Evolutionary conservation across 1,139 yeast genomes (phyloP).

Genomic region (Petasospora rhodanensis): DNA sequence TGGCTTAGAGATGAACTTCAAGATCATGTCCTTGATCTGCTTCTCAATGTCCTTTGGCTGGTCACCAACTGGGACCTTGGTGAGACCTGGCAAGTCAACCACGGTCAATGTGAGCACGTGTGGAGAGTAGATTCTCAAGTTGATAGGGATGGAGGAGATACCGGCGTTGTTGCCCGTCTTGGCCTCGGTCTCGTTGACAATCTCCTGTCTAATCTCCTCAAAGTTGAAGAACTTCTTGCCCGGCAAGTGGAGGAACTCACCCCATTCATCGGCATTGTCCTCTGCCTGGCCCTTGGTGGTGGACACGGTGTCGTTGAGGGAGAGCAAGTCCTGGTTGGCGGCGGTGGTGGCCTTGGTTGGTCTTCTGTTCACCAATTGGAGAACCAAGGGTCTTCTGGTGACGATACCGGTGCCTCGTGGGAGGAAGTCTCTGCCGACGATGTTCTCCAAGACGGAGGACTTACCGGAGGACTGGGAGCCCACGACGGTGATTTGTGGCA

Average conservation of each 20-base stretch:
- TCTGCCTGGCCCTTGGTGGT: slow-evolving; percentile 39
- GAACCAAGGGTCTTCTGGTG: slow-evolving; percentile 85
- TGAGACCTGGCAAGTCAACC: slow-evolving; percentile 95
- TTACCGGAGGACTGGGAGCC: slow-evolving; percentile 96
- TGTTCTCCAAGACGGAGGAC: slow-evolving; percentile 88
- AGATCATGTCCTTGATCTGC: slow-evolving; percentile 90
- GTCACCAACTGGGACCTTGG: slow-evolving; percentile 98
- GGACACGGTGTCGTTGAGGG: slow-evolving; percentile 25
- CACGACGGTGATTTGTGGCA: slow-evolving; percentile 94
- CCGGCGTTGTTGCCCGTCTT: slow-evolving; percentile 93
- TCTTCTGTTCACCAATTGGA: slow-evolving; percentile 75
- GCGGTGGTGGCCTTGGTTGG: slow-evolving; percentile 27
- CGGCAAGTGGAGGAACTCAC: slow-evolving; percentile 92
- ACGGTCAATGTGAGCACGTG: slow-evolving; percentile 91
- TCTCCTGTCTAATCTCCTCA: slow-evolving; percentile 87
- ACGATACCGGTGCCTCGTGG: slow-evolving; percentile 97
- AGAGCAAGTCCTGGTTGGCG: slow-evolving; percentile 33
- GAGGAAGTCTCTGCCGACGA: slow-evolving; percentile 90
- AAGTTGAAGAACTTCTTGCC: slow-evolving; percentile 84
- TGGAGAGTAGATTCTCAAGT: slow-evolving; percentile 91
- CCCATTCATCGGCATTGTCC: slow-evolving; percentile 93
- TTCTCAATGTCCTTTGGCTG: slow-evolving; percentile 96
- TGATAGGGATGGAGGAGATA: slow-evolving; percentile 88
- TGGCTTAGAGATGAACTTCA: slow-evolving; percentile 92
- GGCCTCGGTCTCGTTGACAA: slow-evolving; percentile 89